These are phyloP conservation scores for Melanomma pulvis-pyrius DNA, from an alignment of 495 filamentous ascomycete genomes.

Conservation along the genomic window DNA sequence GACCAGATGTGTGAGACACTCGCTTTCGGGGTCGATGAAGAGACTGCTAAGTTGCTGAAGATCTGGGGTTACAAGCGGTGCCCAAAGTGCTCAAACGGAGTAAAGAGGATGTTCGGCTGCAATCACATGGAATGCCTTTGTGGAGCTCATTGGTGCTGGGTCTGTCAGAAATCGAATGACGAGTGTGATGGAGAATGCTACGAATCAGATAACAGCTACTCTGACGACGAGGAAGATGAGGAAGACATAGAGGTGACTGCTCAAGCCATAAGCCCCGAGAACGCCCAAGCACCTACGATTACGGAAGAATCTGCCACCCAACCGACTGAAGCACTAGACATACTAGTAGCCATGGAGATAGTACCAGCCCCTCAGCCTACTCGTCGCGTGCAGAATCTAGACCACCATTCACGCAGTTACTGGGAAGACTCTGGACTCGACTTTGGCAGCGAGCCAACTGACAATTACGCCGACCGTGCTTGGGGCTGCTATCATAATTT, in stretches of 20 bases:
- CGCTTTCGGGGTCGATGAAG: slow-evolving; percentile 27
- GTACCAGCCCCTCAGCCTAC: background rate
- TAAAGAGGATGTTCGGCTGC: slow-evolving; percentile 45
- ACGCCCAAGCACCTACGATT: background rate
- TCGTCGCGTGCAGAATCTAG: slow-evolving; percentile 29
- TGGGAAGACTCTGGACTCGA: slow-evolving; percentile 30
- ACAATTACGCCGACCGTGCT: slow-evolving; percentile 13
- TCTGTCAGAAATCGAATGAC: slow-evolving; percentile 28
- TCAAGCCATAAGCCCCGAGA: background rate
- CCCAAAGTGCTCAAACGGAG: slow-evolving; percentile 42
- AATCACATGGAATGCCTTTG: slow-evolving; percentile 43
- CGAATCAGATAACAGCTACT: slow-evolving; percentile 15
- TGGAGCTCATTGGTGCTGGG: slow-evolving; percentile 45
- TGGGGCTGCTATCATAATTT: slow-evolving; percentile 25
- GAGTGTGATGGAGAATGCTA: slow-evolving; percentile 30
- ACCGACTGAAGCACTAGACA: background rate
- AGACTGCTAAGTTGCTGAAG: slow-evolving; percentile 35
- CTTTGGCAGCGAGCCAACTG: slow-evolving; percentile 40
- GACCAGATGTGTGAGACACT: slow-evolving; percentile 27
- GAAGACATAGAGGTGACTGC: slow-evolving; percentile 10
- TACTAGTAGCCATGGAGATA: background rate
- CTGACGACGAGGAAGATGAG: slow-evolving; percentile 20
- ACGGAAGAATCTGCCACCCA: background rate
- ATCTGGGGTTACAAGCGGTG: slow-evolving; percentile 40
- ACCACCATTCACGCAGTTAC: slow-evolving; percentile 20